phyloP scores from a whole-genome alignment of 208 protist species.

The Strigomonas galati region DNA sequence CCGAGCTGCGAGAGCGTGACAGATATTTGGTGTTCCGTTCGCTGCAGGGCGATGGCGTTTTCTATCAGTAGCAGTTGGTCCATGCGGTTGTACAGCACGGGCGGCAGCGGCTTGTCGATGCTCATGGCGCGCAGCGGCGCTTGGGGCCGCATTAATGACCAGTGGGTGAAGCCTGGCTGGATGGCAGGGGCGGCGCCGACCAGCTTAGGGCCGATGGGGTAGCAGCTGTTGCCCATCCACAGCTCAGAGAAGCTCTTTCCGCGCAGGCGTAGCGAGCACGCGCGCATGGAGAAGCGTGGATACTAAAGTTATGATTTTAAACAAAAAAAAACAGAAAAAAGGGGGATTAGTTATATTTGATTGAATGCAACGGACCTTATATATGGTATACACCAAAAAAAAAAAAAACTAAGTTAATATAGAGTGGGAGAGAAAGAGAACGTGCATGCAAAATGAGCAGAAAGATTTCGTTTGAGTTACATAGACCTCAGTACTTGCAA shows the following conservation, averaged over 20 bases:
- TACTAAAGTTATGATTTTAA: background rate
- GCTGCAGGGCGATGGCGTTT: slow-evolving; percentile 79
- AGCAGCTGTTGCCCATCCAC: slow-evolving; percentile 81
- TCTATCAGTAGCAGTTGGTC: slow-evolving; percentile 85
- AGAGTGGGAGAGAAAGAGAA: too few species aligned
- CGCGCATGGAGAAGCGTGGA: slow-evolving; percentile 9
- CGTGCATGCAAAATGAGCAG: too few species aligned
- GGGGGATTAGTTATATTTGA: background rate
- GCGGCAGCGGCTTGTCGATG: slow-evolving; percentile 59
- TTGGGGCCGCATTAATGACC: slow-evolving; percentile 53
- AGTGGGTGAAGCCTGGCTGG: slow-evolving; percentile 69
- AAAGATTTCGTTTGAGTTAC: too few species aligned
- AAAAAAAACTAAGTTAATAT: background rate
- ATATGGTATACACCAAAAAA: too few species aligned
- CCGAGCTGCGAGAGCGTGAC: slow-evolving; percentile 82
- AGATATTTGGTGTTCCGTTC: slow-evolving; percentile 79
- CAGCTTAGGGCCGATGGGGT: slow-evolving; percentile 55
- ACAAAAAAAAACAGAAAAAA: background rate
- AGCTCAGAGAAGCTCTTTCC: slow-evolving; percentile 59
- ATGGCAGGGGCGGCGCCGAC: slow-evolving; percentile 55
- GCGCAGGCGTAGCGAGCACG: slow-evolving; percentile 32
- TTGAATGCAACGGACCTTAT: too few species aligned
- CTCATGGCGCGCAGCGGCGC: slow-evolving; percentile 66
- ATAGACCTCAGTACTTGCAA: too few species aligned
- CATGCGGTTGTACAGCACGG: slow-evolving; percentile 79